These are phyloP conservation scores for Rubroboletus pulcherrimus DNA, from an alignment of 768 basidiomycete genomes.

Conservation along the genomic window DNA sequence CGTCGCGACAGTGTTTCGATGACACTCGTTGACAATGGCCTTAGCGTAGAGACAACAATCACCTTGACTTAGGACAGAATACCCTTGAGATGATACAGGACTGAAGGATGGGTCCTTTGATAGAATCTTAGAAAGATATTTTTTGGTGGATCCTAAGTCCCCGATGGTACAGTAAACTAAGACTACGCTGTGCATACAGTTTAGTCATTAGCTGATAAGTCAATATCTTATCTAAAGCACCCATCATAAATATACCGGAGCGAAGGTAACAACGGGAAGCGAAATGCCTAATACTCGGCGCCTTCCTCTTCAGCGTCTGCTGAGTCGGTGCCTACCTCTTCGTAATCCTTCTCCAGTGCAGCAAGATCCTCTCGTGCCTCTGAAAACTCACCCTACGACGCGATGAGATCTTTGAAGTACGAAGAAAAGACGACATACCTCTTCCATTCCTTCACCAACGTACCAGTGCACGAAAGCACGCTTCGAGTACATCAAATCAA, in stretches of 20 bases:
- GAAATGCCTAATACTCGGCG: conserved; percentile 42
- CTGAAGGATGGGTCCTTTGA: not conserved
- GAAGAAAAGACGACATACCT: conserved; percentile 39
- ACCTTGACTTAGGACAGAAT: conserved; percentile 3
- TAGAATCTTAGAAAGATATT: conserved; percentile 3
- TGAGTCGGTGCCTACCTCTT: conserved; percentile 81
- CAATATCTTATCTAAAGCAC: conserved; percentile 6
- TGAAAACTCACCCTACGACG: conserved; percentile 84
- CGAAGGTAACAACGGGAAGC: not conserved
- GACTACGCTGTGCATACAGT: too few relatives aligned
- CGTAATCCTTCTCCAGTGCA: conserved; percentile 93
- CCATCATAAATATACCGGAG: conserved; percentile 3
- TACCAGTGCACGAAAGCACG: conserved; percentile 93
- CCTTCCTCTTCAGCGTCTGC: conserved; percentile 66
- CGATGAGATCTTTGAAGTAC: conserved; percentile 7
- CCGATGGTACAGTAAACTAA: too few relatives aligned
- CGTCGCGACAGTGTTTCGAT: conserved; percentile 21
- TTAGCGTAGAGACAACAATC: conserved; percentile 37
- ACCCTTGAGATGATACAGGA: not conserved
- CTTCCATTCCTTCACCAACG: conserved; percentile 99
- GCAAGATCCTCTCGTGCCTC: conserved; percentile 98
- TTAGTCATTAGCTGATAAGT: conserved; percentile 8
- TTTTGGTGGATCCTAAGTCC: not conserved
- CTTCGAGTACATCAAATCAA: conserved; percentile 97
- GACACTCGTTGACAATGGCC: conserved; percentile 30